phyloP scores from a whole-genome alignment of 129 eudicot species.

The Saposhnikovia divaricata region DNA sequence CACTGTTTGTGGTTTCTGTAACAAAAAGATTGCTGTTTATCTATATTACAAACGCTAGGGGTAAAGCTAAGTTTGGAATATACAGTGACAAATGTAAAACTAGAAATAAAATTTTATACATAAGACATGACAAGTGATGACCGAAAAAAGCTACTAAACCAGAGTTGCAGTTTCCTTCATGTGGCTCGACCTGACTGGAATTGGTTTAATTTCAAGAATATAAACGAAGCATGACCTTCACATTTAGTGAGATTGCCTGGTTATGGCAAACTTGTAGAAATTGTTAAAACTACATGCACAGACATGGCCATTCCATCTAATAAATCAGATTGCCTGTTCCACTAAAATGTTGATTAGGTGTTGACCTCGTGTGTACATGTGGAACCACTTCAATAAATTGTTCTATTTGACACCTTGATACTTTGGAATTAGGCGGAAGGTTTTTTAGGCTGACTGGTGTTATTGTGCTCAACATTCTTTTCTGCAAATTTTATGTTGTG shows the following conservation, averaged over 20 bases:
- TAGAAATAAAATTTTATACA: not conserved
- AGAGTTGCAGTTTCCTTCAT: not conserved
- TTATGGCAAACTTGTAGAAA: not conserved
- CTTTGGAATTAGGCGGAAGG: not conserved
- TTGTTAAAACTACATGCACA: not conserved
- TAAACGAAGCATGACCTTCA: not conserved
- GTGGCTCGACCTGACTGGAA: not conserved
- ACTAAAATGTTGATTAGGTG: not conserved
- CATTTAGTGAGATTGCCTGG: not conserved
- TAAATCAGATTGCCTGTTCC: not conserved
- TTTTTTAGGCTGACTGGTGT: not conserved
- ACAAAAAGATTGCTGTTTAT: not conserved
- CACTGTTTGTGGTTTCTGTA: not conserved
- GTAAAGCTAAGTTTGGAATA: not conserved
- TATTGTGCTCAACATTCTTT: not conserved
- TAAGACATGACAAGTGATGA: not conserved
- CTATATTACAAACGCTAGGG: not conserved
- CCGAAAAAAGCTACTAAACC: not conserved
- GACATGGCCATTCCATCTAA: not conserved
- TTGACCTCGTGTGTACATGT: not conserved
- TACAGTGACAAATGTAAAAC: not conserved
- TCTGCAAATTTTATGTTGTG: not conserved
- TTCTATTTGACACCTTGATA: not conserved
- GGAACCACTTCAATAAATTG: not conserved
- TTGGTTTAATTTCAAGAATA: not conserved